A percentile compares a stretch with the other conserved stretches of the same genome.
Evolutionary conservation across 192 early-diverging fungal genomes (phyloP).

Genomic region (Diversispora eburnea): DNA sequence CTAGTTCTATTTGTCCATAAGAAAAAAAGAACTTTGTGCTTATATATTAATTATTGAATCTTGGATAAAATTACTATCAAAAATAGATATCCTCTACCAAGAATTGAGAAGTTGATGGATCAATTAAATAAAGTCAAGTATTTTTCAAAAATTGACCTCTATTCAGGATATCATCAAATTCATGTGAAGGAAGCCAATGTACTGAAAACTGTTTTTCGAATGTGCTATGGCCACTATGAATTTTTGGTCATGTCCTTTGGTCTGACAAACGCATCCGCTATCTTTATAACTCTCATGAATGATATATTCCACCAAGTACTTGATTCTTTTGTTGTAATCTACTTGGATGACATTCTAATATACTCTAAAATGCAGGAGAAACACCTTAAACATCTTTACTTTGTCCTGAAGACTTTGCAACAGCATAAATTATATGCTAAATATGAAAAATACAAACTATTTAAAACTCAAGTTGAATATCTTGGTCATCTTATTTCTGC

Average conservation of each 20-base stretch:
- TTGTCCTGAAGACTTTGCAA: conserved; percentile 24
- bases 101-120: conserved; percentile 32
- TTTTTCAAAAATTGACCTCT: conserved; percentile 32
- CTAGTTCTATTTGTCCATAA: conserved; percentile 27
- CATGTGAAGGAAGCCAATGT: conserved; percentile 28
- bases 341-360: conserved; percentile 43
- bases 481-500: conserved; percentile 32
- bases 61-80: conserved; percentile 46
- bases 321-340: conserved; percentile 35
- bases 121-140: not conserved
- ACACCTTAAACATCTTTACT: conserved; percentile 10
- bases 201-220: conserved; percentile 45
- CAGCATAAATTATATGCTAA: conserved; percentile 31
- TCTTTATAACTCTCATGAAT: conserved; percentile 53
- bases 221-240: conserved; percentile 45
- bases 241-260: conserved; percentile 63
- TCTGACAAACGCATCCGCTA: conserved; percentile 53
- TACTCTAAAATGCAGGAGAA: conserved; percentile 19
- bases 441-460: conserved; percentile 22
- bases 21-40: conserved; percentile 32
- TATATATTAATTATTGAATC: conserved; percentile 45
- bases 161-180: conserved; percentile 38
- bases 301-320: conserved; percentile 38
- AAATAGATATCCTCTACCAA: conserved; percentile 42
- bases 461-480: conserved; percentile 23